Evolutionary conservation across 2,329 filamentous ascomycete genomes (phyloP).

Genomic region (Leptoxyphium fumago): DNA sequence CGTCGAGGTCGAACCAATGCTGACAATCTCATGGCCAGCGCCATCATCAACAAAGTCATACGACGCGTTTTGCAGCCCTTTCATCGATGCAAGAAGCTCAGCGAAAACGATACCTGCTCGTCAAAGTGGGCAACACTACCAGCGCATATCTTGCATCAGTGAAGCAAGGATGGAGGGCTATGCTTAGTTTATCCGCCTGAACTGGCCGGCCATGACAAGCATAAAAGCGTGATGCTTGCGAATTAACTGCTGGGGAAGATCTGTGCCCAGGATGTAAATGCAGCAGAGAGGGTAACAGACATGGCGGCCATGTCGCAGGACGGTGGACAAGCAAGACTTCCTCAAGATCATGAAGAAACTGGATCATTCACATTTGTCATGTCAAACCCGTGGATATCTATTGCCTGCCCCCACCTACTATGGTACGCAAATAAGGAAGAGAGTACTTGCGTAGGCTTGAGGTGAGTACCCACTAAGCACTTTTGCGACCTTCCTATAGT

Average conservation of each 20-base stretch:
- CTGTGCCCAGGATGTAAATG: neutral
- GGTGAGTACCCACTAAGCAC: too few relatives aligned
- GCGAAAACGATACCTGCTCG: neutral
- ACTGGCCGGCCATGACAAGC: neutral
- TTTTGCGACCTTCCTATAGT: too few relatives aligned
- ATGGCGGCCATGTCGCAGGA: neutral
- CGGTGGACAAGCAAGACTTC: neutral
- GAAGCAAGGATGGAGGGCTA: neutral
- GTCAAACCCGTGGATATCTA: too few relatives aligned
- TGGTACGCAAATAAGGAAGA: too few relatives aligned
- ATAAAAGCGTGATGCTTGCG: neutral
- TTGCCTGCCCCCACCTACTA: too few relatives aligned
- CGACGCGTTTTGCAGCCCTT: neutral
- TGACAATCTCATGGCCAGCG: neutral
- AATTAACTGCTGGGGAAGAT: neutral
- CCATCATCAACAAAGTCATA: neutral
- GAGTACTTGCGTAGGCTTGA: too few relatives aligned
- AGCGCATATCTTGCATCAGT: neutral
- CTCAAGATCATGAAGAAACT: too few relatives aligned
- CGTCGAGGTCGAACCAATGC: neutral
- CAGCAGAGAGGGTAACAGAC: neutral
- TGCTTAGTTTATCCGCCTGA: neutral
- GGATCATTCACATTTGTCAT: too few relatives aligned
- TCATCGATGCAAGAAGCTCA: neutral
- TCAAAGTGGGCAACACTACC: neutral